A percentile compares a stretch with the other conserved stretches of the same genome.
Conservation (phyloP, 108 stramenopile genomes). For the Stephanodiscus minutulus region DNA sequence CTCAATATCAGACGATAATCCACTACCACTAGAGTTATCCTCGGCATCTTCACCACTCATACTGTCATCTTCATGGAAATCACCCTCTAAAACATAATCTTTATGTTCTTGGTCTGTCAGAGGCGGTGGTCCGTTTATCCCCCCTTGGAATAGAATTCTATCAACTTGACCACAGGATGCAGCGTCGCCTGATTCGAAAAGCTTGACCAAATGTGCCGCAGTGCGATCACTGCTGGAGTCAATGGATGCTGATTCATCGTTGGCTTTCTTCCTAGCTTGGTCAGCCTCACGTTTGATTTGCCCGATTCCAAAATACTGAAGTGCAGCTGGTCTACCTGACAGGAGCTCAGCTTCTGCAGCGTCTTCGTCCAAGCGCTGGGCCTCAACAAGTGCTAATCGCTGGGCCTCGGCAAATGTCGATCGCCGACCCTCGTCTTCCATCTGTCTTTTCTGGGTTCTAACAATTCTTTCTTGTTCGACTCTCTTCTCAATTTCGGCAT, state of each 20-base stretch:
- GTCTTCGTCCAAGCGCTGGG: not conserved
- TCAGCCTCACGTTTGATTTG: not conserved
- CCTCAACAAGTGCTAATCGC: not conserved
- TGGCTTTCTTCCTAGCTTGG: not conserved
- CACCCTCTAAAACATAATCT: not conserved
- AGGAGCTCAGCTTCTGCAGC: not conserved
- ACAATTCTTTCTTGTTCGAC: not conserved
- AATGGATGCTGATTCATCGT: not conserved
- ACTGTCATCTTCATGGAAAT: not conserved
- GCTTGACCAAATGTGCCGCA: not conserved
- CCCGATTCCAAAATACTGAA: not conserved
- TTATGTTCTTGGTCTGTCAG: not conserved
- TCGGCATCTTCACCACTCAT: not conserved
- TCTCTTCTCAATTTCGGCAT: not conserved
- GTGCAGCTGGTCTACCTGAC: not conserved
- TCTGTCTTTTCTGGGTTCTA: not conserved
- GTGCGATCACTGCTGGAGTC: not conserved
- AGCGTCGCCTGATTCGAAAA: not conserved
- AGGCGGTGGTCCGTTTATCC: not conserved
- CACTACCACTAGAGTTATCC: not conserved
- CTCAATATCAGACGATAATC: not conserved
- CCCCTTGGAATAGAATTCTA: conserved; percentile 1
- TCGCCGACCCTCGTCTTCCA: not conserved
- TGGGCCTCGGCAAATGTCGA: not conserved
- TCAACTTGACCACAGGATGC: not conserved